Percentiles rank a stretch among this genome's conserved stretches.
phyloP scores from a whole-genome alignment of 495 filamentous ascomycete genomes.

The Penicillium argentinense region DNA sequence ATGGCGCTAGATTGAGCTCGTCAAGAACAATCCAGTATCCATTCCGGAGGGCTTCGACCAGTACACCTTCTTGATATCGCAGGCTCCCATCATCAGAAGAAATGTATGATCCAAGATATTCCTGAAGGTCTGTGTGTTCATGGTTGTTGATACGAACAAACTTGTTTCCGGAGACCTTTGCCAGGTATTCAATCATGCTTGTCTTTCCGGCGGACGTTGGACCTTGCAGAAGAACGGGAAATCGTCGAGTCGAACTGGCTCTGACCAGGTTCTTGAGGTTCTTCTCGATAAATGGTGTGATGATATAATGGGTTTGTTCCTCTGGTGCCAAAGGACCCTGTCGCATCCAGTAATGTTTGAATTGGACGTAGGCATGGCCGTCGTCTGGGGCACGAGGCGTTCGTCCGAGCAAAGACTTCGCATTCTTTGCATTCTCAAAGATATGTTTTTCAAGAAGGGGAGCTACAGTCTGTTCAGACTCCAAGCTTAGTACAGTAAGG shows the following conservation, averaged over 20 bases:
- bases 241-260: constrained; percentile 85
- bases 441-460: constrained; percentile 82
- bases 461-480: constrained; percentile 73
- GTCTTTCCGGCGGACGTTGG: constrained; percentile 98
- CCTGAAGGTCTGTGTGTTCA: constrained; percentile 96
- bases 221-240: constrained; percentile 94
- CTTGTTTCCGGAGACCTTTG: constrained; percentile 91
- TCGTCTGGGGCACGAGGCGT: constrained; percentile 73
- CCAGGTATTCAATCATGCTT: constrained; percentile 98
- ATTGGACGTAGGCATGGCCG: constrained; percentile 76
- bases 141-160: constrained; percentile 99
- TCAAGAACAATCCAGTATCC: constrained; percentile 98
- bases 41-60: constrained; percentile 87
- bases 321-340: constrained; percentile 65
- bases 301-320: constrained; percentile 86
- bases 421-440: constrained; percentile 64
- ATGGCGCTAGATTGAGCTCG: constrained; percentile 93
- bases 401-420: constrained; percentile 66
- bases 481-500: constrained; percentile 74
- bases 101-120: constrained; percentile 93
- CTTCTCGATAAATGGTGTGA: constrained; percentile 90
- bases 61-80: constrained; percentile 87
- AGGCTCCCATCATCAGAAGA: constrained; percentile 82
- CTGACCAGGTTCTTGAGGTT: constrained; percentile 93
- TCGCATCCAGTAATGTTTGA: constrained; percentile 91